phyloP scores from a whole-genome alignment of 2,329 filamentous ascomycete genomes.

The Hypomyces rosellus region DNA sequence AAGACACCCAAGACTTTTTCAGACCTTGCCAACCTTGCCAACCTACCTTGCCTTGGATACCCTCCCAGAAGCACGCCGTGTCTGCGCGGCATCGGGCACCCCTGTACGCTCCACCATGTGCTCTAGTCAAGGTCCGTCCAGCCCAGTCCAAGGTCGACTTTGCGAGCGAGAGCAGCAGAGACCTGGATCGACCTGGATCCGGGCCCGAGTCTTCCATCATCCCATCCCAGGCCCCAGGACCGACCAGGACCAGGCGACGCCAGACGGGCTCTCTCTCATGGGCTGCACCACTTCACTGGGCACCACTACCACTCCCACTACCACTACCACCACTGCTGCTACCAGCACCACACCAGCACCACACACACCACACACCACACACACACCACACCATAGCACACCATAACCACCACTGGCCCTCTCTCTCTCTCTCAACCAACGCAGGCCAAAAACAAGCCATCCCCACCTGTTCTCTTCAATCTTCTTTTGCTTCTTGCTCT shows the following conservation, averaged over 20 bases:
- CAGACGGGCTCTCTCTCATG: too few species aligned
- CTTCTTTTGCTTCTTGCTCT: background rate
- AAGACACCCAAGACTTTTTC: background rate
- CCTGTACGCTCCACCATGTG: background rate
- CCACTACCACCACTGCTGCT: too few species aligned
- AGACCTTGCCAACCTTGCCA: background rate
- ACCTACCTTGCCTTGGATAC: background rate
- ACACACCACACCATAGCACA: too few species aligned
- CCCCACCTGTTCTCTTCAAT: background rate
- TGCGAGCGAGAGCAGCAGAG: too few species aligned
- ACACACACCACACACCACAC: too few species aligned
- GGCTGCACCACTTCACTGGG: background rate
- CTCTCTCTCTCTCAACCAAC: too few species aligned
- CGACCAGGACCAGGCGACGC: too few species aligned
- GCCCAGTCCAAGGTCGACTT: background rate
- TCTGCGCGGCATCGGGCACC: background rate
- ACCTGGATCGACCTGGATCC: constrained; percentile 4
- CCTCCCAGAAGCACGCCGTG: background rate
- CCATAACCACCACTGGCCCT: too few species aligned
- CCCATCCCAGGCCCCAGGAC: background rate
- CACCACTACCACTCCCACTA: background rate
- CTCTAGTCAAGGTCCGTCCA: background rate
- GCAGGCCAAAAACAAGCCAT: too few species aligned
- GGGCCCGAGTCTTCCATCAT: constrained; percentile 12
- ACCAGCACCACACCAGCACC: too few species aligned